These are phyloP conservation scores for Candida sp. DNA, from an alignment of 1,139 yeast genomes.

Conservation along the genomic window DNA sequence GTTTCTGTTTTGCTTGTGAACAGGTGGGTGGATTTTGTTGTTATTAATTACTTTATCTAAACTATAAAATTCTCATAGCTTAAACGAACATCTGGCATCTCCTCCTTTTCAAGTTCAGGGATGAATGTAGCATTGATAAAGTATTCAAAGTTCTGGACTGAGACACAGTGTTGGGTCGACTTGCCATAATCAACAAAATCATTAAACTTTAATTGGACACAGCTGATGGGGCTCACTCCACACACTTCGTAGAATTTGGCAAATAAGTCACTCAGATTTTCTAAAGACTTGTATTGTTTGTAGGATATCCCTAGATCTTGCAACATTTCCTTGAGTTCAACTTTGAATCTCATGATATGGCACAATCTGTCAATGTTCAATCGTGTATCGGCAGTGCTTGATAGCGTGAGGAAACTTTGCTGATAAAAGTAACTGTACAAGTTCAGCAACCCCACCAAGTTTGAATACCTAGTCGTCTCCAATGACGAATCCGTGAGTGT, in stretches of 20 bases:
- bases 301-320: slow-evolving; percentile 8
- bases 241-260: not conserved
- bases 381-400: not conserved
- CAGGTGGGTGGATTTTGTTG: not conserved
- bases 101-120: slow-evolving; percentile 1
- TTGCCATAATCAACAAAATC: slow-evolving; percentile 10
- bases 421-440: not conserved
- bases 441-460: not conserved
- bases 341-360: slow-evolving; percentile 16
- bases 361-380: not conserved
- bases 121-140: slow-evolving; percentile 1
- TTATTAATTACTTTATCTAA: not conserved
- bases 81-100: slow-evolving; percentile 4
- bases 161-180: not conserved
- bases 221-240: not conserved
- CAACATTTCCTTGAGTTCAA: slow-evolving; percentile 15
- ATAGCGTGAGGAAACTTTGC: not conserved
- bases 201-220: slow-evolving; percentile 4
- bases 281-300: slow-evolving; percentile 11
- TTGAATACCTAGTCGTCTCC: not conserved
- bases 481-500: not conserved
- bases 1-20: not conserved
- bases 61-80: slow-evolving; percentile 6
- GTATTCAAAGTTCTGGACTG: slow-evolving; percentile 7
- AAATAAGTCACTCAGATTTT: slow-evolving; percentile 1